Percentiles rank a stretch among this genome's conserved stretches.
Conservation (phyloP, 768 basidiomycete species). For the Boletus reticuloceps region DNA sequence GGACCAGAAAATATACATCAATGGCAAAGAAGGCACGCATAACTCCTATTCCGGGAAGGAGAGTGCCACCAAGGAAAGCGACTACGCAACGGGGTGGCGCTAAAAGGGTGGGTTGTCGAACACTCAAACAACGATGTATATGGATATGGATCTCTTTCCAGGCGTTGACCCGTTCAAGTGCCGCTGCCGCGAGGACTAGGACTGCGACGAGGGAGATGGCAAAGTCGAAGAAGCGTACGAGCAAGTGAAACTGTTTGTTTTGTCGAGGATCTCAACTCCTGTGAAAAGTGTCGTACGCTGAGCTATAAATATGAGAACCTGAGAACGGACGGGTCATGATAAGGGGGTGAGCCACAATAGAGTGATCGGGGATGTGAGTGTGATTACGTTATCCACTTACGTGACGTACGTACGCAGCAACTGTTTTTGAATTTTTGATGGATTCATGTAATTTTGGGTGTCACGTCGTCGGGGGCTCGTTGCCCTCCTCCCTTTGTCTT, state of each 20-base stretch:
- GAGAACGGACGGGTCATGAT: too few species aligned
- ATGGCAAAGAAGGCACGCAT: constrained; percentile 25
- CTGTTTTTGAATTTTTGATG: constrained; percentile 35
- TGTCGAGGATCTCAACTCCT: too few species aligned
- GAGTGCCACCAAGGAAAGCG: constrained; percentile 5
- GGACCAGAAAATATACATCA: constrained; percentile 23
- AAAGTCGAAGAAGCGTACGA: neutral
- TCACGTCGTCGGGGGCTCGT: constrained; percentile 25
- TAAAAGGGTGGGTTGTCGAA: constrained; percentile 7
- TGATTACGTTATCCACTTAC: constrained; percentile 29
- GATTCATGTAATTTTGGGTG: constrained; percentile 28
- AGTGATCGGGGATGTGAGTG: constrained; percentile 21
- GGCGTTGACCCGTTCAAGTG: neutral
- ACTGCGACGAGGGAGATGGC: neutral
- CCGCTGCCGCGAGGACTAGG: neutral
- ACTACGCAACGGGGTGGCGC: neutral
- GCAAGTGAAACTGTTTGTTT: neutral
- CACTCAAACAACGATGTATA: neutral
- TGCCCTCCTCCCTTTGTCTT: constrained; percentile 26
- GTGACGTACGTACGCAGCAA: constrained; percentile 30
- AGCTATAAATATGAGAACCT: too few species aligned
- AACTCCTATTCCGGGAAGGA: constrained; percentile 3
- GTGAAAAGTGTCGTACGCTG: too few species aligned
- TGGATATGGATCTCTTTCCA: neutral
- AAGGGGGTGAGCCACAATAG: neutral